These are phyloP conservation scores for Verticillium dahliae DNA, from an alignment of 2,329 filamentous ascomycete species.

Conservation along the genomic window DNA sequence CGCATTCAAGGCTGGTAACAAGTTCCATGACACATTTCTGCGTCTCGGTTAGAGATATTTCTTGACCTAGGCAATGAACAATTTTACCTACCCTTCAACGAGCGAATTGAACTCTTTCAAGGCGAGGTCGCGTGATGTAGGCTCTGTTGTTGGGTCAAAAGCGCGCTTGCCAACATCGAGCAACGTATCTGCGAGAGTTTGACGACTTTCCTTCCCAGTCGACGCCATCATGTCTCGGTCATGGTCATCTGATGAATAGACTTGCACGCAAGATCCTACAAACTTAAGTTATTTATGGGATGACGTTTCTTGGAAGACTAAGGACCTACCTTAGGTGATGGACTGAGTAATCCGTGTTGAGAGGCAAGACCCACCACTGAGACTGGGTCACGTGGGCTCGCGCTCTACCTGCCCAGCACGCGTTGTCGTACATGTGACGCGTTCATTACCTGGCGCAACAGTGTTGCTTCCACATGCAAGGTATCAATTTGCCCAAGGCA, in stretches of 20 bases:
- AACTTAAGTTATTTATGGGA: not conserved
- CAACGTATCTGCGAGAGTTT: conserved; percentile 21
- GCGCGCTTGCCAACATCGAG: conserved; percentile 38
- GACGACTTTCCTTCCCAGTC: conserved; percentile 3
- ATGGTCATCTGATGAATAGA: not conserved
- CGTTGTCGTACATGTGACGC: not conserved
- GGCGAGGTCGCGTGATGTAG: conserved; percentile 25
- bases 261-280: not conserved
- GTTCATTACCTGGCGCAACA: too few species aligned
- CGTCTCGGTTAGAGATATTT: not conserved
- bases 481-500: not conserved
- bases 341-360: too few species aligned
- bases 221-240: conserved; percentile 5
- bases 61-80: not conserved
- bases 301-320: not conserved
- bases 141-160: conserved; percentile 35
- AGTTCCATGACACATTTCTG: conserved; percentile 32
- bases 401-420: not conserved
- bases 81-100: conserved; percentile 36
- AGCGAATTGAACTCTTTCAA: conserved; percentile 35
- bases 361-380: too few species aligned
- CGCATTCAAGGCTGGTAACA: conserved; percentile 56
- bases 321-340: too few species aligned
- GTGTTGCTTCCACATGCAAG: not conserved
- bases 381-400: too few species aligned